These are phyloP conservation scores for Dioscorea dumetorum DNA, from an alignment of 106 monocot species.

Conservation along the genomic window DNA sequence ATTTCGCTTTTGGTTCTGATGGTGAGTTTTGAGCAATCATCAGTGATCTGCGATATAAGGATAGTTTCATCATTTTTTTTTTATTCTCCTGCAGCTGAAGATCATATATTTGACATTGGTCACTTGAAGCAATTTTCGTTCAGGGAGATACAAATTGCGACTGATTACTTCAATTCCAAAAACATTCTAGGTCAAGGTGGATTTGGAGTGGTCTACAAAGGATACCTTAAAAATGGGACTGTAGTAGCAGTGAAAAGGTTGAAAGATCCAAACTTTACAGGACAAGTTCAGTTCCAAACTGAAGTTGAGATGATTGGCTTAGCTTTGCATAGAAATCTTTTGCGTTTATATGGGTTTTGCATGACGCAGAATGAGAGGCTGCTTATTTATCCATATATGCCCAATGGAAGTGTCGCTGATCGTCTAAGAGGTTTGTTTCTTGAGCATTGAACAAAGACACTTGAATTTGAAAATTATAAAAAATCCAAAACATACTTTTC, in stretches of 20 bases:
- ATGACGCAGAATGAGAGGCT: constrained; percentile 80
- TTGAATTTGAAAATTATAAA: too few species aligned
- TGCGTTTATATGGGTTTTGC: constrained; percentile 86
- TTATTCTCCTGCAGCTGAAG: constrained; percentile 37
- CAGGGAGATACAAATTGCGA: constrained; percentile 71
- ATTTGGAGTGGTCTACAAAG: constrained; percentile 93
- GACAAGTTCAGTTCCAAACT: constrained; percentile 93
- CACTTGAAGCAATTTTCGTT: constrained; percentile 82
- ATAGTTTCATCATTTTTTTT: not conserved
- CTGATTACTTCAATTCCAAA: constrained; percentile 69
- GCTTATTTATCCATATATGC: constrained; percentile 92
- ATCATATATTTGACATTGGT: constrained; percentile 74
- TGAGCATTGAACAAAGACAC: too few species aligned
- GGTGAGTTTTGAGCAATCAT: constrained; percentile 22
- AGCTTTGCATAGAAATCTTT: constrained; percentile 83
- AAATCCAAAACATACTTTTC: too few species aligned
- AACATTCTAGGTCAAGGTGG: constrained; percentile 94
- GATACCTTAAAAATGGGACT: constrained; percentile 60
- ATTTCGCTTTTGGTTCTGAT: constrained; percentile 20
- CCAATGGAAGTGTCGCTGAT: constrained; percentile 96
- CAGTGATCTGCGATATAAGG: not conserved
- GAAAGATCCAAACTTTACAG: constrained; percentile 90
- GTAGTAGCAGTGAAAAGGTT: constrained; percentile 79
- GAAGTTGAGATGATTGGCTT: constrained; percentile 99
- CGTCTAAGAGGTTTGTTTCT: constrained; percentile 68